Base-by-base conservation (phyloP, 2,329 filamentous ascomycete species). In the Alternaria hordeiaustralica region DNA sequence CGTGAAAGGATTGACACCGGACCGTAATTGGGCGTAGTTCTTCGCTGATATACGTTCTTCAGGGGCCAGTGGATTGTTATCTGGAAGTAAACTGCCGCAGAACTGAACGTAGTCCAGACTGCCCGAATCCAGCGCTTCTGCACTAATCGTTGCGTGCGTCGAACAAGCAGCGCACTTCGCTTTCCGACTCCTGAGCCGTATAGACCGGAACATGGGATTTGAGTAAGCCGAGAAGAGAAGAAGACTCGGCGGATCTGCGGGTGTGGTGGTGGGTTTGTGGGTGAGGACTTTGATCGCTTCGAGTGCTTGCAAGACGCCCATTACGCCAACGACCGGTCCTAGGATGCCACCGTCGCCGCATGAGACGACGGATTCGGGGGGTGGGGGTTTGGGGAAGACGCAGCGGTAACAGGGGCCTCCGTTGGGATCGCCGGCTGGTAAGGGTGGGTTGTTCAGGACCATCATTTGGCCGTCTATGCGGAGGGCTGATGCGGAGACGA, bases 291-390 rank as follows among this genome's bases (percentile, higher is more conserved):
- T 96, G 73, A 98, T 89, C 0, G 93, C 89, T 81, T 98, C 94
- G 2, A 97, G 83, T 0, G 96, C 95, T 82, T 98, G 96, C 60
- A 98, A 82, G 0, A 97, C 90, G 8, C 96, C 96, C 93, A 99
- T 97, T 0, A 89, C 86, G 0, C 96, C 96, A 0, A 99, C 96
- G 0, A 97, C 94, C 0, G 96, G 94, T 0, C 96, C 96, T 2
- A 99, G 75, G 9, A 99, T 94, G 0, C 96, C 96, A 10, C 94
- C 95, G 77, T 99, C 96, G 44, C 94, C 93, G 74, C 96, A 99
- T 63, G 90, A 93, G 2, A 93, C 85, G 1, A 97, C 90, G 60
- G 88, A 93, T 45, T 92, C 92, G 0, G 92, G 88, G 0, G 95
- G 94, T 0, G 96, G 94, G 0, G 96, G 94, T 41, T 87, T 90